Base-by-base conservation (phyloP, 768 basidiomycete species). In the Porpolomopsis calyptriformis region DNA sequence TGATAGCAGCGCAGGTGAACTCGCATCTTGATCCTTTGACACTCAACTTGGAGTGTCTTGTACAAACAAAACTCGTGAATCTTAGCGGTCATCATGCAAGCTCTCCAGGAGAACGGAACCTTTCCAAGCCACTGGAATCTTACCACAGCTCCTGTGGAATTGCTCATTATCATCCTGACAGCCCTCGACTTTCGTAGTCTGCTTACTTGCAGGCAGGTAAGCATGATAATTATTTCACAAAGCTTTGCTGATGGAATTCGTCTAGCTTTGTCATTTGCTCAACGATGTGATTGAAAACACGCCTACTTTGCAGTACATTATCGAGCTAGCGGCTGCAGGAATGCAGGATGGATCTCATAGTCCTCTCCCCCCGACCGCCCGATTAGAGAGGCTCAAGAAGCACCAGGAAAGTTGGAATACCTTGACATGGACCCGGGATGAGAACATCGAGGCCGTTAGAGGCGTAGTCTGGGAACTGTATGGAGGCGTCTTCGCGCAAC, bases 401-500 rank as follows among this genome's bases (percentile, higher is more conserved):
- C 26, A 48, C 38, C 27, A 43, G 18, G 25, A 22, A 2, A 40
- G 40, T 10, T 48, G 47, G 47, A 31, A 43, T 23, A 38, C 9
- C 8, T 14, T 43, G 20, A 24, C 4, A 7, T 48, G 27, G 29
- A 25, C 19, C 12, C 35, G 24, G 19, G 47, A 43, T 16, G 27
- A 25, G 7, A 34, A 14, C n/a, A 43, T 48, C 38, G 23, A 43
- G 12, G 31, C 35, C 16, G n/a, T 12, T 16, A 9, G 33, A 20
- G 47, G 41, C 20, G 16, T 37, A 29, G 20, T 43, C 16, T 48
- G 47, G 47, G 47, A 48, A 24, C 47, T 48, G 4, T 26, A 26
- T 23, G 47, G 47, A 10, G 47, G 47, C 10, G 47, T 48, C 1
- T 24, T 48, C 11, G 47, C 47, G 12, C 40, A 43, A 33, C 18